Base-by-base conservation (phyloP, 805 yeast genomes). In the Myxozyma neotropica region DNA sequence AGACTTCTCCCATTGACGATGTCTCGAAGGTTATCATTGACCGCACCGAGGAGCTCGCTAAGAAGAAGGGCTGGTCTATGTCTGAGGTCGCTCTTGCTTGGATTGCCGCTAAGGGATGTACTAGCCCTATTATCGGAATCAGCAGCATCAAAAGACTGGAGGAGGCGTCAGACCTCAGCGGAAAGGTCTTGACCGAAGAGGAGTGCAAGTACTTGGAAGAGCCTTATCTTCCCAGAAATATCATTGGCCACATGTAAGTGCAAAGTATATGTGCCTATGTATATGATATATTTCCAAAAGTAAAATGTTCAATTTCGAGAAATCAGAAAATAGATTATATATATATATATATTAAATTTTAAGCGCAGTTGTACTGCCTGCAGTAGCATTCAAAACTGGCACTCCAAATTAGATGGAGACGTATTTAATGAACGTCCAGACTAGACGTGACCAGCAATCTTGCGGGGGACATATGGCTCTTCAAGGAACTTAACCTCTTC, bases 81-180 rank as follows among this genome's bases (percentile, higher is more conserved):
- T 81, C 86, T 2, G 72, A 72, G 17, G 71, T 84, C 24, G 73
- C 86, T 1, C 74, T 77, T 3, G 82, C 84, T 2, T 84, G 85
- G 85, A 78, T 77, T 0, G 31, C 82, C 2, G 47, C 72, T 52
- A 83, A 83, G 67, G 86, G 84, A 15, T 48, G 53, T 43, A 70
- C 74, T 38, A 62, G 67, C 40, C 88, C 88, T 21, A 82, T 84
- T 61, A 77, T 83, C 15, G 88, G 88, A 2, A 59, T 83, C 57
- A 77, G 73, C 68, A 75, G 76, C 31, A 74, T 72, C 19, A 75
- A 74, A 65, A 75, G 87, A 63, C 76, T 84, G 17, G 82, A 81
- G 31, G 87, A 83, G 58, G 80, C 81, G 0, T 35, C 82, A 21
- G 70, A 60, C 5, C 81, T 84, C 2, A 53, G 78, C 24, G 68